Evolutionary conservation across 2,329 filamentous ascomycete genomes (phyloP), one percentile per base, ranked within the genome.

Genomic region (Arthrobotrys conoides): DNA sequence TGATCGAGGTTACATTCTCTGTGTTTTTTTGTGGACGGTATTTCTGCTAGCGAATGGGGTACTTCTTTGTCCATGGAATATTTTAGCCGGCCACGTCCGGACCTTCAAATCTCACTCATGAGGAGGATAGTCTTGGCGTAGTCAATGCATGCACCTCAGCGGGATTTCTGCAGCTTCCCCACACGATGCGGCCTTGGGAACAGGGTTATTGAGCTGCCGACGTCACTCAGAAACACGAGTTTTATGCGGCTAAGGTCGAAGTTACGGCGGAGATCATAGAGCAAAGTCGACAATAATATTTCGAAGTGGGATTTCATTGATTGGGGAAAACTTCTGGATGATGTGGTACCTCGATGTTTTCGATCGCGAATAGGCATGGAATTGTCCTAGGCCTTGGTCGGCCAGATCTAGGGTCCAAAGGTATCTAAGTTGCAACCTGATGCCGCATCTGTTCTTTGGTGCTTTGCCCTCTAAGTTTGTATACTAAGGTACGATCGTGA

Each of bases 141-240:
- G 36, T 30, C 20, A 41, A 51, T 53, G 55, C 55, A 71, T 64
- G 48, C 53, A 48, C 51, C 18, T 22, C 51, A 33, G 18, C 53
- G 33, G 55, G 27, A 63, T 63, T 63, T 66, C 30, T 71, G 48
- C 68, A 71, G 41, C 38, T 71, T 67, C 70, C 70, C 63, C 70
- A 59, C 63, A 66, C 53, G n/a, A 38, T 67, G 70, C 63, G 61
- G 57, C 61, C 46, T 61, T 22, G 14, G 38, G 27, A 36, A 53
- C 67, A 51, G 48, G 68, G 68, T 59, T 59, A 16, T 30, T 5
- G 9, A 20, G n/a, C 22, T 48, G 59, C 14, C 5, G 44, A 64
- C 20, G 38, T 64, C 59, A 64, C 36, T 12, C 20, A 27, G 18
- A 41, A 44, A 16, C 30, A 36, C n/a, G 9, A 22, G 22, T 38